Evolutionary conservation across 2,329 filamentous ascomycete genomes (phyloP).

Genomic region (Scedosporium apiospermum): DNA sequence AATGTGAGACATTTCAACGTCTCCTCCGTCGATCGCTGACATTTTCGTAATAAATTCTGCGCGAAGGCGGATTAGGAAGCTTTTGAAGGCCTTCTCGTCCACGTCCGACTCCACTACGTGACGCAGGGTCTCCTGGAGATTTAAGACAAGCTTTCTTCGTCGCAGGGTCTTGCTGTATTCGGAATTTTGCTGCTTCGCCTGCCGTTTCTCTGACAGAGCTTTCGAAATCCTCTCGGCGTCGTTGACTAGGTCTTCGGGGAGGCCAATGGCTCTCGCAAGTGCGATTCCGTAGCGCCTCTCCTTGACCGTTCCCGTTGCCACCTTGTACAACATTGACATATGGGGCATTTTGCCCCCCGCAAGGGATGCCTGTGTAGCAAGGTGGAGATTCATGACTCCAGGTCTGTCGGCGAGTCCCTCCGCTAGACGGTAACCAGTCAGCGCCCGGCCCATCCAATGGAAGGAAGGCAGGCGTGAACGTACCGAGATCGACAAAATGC

Average conservation of each 20-base stretch:
- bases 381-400: slow-evolving; percentile 75
- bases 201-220: slow-evolving; percentile 47
- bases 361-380: slow-evolving; percentile 56
- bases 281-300: slow-evolving; percentile 77
- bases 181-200: slow-evolving; percentile 49
- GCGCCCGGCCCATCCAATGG: neutral
- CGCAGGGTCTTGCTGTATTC: slow-evolving; percentile 47
- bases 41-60: slow-evolving; percentile 66
- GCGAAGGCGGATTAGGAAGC: slow-evolving; percentile 59
- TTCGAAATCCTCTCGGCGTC: slow-evolving; percentile 58
- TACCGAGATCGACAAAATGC: slow-evolving; percentile 72
- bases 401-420: slow-evolving; percentile 63
- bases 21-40: slow-evolving; percentile 47
- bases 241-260: slow-evolving; percentile 59
- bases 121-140: slow-evolving; percentile 60
- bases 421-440: slow-evolving; percentile 28
- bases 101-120: slow-evolving; percentile 59
- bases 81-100: slow-evolving; percentile 50
- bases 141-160: slow-evolving; percentile 65
- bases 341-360: slow-evolving; percentile 40
- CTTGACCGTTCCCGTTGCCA: slow-evolving; percentile 60
- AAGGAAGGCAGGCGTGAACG: slow-evolving; percentile 9
- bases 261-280: slow-evolving; percentile 63
- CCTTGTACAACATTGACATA: slow-evolving; percentile 83
- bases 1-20: neutral